A percentile compares a stretch with the other conserved stretches of the same genome.
Evolutionary conservation across 495 filamentous ascomycete species (phyloP).

Genomic region (Chaetomium cochliodes): DNA sequence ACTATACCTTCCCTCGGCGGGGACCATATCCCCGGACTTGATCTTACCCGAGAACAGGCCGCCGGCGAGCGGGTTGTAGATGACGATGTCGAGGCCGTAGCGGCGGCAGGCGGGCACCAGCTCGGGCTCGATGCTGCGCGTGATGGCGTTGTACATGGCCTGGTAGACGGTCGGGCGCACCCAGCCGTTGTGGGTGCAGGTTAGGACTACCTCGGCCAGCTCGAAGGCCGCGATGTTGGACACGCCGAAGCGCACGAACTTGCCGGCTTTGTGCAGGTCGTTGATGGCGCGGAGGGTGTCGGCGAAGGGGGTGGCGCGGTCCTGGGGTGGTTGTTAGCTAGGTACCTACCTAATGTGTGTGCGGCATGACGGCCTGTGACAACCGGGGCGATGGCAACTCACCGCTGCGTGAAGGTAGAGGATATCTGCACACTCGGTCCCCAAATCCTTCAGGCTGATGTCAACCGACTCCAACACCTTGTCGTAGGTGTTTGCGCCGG

Average conservation of each 20-base stretch:
- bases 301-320: slow-evolving; percentile 72
- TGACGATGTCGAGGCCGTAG: slow-evolving; percentile 81
- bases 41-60: slow-evolving; percentile 86
- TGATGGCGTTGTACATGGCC: slow-evolving; percentile 71
- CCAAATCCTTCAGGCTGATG: slow-evolving; percentile 66
- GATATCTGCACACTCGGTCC: slow-evolving; percentile 76
- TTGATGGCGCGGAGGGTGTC: slow-evolving; percentile 77
- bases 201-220: slow-evolving; percentile 82
- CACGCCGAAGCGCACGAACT: slow-evolving; percentile 78
- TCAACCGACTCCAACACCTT: slow-evolving; percentile 61
- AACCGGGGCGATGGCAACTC: background rate
- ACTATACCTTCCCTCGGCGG: slow-evolving; percentile 68
- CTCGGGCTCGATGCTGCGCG: slow-evolving; percentile 75
- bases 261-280: slow-evolving; percentile 80
- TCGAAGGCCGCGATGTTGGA: slow-evolving; percentile 88
- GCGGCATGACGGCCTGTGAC: too few relatives aligned
- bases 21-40: slow-evolving; percentile 63
- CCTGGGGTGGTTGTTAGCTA: slow-evolving; percentile 31
- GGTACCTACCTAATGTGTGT: too few relatives aligned
- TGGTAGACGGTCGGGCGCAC: slow-evolving; percentile 66
- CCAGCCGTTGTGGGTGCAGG: slow-evolving; percentile 77
- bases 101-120: slow-evolving; percentile 75
- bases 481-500: slow-evolving; percentile 60
- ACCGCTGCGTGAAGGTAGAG: slow-evolving; percentile 81
- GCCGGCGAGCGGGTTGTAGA: slow-evolving; percentile 89